Percentiles rank a stretch among this genome's conserved stretches.
Evolutionary conservation across 2,329 filamentous ascomycete species (phyloP).

Genomic region (Aspergillus piperis): DNA sequence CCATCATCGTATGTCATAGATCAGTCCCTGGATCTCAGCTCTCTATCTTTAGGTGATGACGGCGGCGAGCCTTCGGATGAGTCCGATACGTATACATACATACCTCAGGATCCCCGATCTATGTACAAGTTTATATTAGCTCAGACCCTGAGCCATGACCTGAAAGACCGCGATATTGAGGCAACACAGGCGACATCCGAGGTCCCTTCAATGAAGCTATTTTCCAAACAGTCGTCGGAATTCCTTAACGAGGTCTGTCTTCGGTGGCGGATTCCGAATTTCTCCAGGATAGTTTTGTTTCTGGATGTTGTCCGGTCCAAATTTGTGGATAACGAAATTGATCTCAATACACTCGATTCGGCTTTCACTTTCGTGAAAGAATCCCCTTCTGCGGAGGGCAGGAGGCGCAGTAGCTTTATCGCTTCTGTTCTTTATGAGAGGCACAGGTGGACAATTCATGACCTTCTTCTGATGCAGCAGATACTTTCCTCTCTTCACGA

Average conservation of each 20-base stretch:
- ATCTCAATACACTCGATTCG: conserved; percentile 76
- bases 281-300: conserved; percentile 75
- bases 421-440: conserved; percentile 57
- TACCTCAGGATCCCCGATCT: conserved; percentile 77
- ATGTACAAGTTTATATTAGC: conserved; percentile 82
- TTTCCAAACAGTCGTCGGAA: conserved; percentile 77
- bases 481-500: conserved; percentile 76
- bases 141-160: conserved; percentile 68
- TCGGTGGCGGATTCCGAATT: conserved; percentile 86
- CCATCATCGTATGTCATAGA: conserved; percentile 62
- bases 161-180: conserved; percentile 57
- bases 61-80: conserved; percentile 44
- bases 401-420: conserved; percentile 54
- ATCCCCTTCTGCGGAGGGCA: conserved; percentile 65
- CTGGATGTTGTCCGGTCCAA: conserved; percentile 83
- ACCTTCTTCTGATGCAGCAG: conserved; percentile 71
- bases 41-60: conserved; percentile 61
- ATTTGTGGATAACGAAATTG: conserved; percentile 79
- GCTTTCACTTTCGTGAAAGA: conserved; percentile 82
- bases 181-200: conserved; percentile 52
- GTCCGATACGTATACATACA: conserved; percentile 76
- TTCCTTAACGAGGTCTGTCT: conserved; percentile 81
- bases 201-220: conserved; percentile 52
- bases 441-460: conserved; percentile 68
- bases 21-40: conserved; percentile 61